Base-by-base conservation (phyloP, 495 filamentous ascomycete genomes). In the Daldinia vernicosa region DNA sequence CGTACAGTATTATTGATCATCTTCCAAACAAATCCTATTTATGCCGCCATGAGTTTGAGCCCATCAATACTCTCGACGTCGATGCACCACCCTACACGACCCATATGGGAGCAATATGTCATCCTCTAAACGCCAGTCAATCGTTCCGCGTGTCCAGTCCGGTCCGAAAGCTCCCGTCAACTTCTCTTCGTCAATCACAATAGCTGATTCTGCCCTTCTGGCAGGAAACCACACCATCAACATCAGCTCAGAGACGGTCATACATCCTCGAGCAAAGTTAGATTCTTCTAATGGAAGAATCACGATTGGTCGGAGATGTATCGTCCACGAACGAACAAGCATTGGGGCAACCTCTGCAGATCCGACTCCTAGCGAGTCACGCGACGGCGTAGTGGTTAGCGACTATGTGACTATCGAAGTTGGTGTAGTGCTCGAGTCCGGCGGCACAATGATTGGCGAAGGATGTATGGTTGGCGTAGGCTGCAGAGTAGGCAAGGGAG, bases 201-300 rank as follows among this genome's bases (percentile, higher is more conserved):
- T 97, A 76, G 86, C 93, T 74, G 91, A 95, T 69, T 87, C 88
- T n/a, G 91, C 90, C 6, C 74, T 88, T 8, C 82, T 97, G 63
- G 88, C 87, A 6, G 94, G 94, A 26, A 88, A 85, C 3, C 83
- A 93, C 79, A 84, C 85, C 15, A 91, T 97, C 63, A 87, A 84
- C 45, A 87, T 97, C 71, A 88, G 87, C 65, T 80, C 87, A 35
- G 87, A 91, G 75, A 89, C 87, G 15, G 87, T 97, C n/a, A 82
- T 97, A 62, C 94, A 97, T 80, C 94, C 94, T 1, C 91, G 93
- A 63, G 86, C 88, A 0, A 85, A 86, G 55, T 82, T 97, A 71
- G 88, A 90, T 72, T 88, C 91, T 1, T 82, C 84, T 40, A 81
- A 86, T 51, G 94, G 91, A 0, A 87, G 90, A 22, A 86, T 97